Base-by-base conservation (phyloP, 345 rosid genomes). In the Gossypioides kirkii region DNA sequence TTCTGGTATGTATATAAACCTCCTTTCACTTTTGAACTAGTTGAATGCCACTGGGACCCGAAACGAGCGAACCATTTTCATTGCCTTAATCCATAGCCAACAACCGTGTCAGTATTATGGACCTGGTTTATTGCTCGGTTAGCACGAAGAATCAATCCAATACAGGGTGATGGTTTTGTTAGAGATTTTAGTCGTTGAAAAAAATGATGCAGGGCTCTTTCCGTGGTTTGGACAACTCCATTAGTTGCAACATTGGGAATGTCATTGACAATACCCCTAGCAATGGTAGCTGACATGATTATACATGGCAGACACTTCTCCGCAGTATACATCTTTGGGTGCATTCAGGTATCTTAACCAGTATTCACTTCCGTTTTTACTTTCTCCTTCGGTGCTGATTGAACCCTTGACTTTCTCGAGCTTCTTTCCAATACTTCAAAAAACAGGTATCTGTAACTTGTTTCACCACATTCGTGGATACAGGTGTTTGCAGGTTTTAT, bases 201-300 rank as follows among this genome's bases (percentile, higher is more conserved):
- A 62, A 26, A 3, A 11, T 73, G 74, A 45, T 74, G 80, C 89
- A 91, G 97, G 97, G 94, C 94, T 17, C 79, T 89, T 17, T 87
- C 90, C 12, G 94, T 91, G 73, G 86, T 94, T 50, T 94, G 98
- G 96, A 90, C 98, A 17, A 90, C 94, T 54, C 97, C 98, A 4
- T 64, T 94, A 65, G 88, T 92, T 9, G 95, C 97, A 0, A 87
- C 97, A 16, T 68, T 89, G 10, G 95, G 97, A 56, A 85, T 86
- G 89, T 90, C 97, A 64, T 86, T 92, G 73, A 88, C 97, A 11
- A 90, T 94, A 71, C 95, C 97, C 2, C 80, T 94, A 0, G 95
- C 98, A 8, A 90, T 94, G 97, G 73, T 91, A 66, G 97, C 97
- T 22, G 98, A 91, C 78, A 86, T 88, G 87, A 80, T 90, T 59